Conservation (phyloP, 805 yeast species). For the Cyberlindnera nakhonratchasimensis region DNA sequence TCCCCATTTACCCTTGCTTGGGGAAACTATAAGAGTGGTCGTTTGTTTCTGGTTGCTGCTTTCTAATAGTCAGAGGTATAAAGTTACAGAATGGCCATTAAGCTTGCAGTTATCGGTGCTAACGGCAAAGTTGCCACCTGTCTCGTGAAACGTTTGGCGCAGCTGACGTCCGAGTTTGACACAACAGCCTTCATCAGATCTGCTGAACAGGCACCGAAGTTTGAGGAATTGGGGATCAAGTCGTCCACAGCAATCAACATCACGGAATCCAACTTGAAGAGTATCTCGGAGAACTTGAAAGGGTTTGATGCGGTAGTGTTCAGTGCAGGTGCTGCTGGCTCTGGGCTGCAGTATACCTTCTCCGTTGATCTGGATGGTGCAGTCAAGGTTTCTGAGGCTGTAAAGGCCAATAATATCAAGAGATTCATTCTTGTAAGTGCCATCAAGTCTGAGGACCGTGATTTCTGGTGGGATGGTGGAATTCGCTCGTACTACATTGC, state of each 20-base stretch:
- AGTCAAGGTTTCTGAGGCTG: constrained; percentile 53
- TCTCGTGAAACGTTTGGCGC: constrained; percentile 36
- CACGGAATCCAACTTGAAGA: constrained; percentile 33
- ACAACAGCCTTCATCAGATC: constrained; percentile 45
- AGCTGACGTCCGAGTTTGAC: constrained; percentile 30
- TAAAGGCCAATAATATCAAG: constrained; percentile 39
- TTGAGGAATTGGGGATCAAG: constrained; percentile 35
- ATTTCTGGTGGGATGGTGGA: constrained; percentile 38
- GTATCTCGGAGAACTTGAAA: constrained; percentile 36
- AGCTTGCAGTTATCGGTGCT: constrained; percentile 53
- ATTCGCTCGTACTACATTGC: constrained; percentile 53
- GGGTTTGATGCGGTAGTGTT: constrained; percentile 57
- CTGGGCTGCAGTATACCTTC: constrained; percentile 41
- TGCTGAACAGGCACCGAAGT: constrained; percentile 40
- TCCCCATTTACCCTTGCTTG: not conserved
- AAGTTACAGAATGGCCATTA: constrained; percentile 22
- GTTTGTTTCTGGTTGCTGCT: too few relatives aligned
- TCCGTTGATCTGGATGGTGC: constrained; percentile 63
- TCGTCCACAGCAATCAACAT: constrained; percentile 38
- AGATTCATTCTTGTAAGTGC: constrained; percentile 57
- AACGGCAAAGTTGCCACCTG: constrained; percentile 58
- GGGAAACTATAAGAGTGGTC: not conserved
- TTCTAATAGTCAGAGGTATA: too few relatives aligned
- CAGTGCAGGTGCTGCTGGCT: constrained; percentile 63
- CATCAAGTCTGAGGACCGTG: constrained; percentile 48